Evolutionary conservation across 2,329 filamentous ascomycete species (phyloP), one percentile per base, ranked within the genome.

Genomic region (Penicillium vulpinum): DNA sequence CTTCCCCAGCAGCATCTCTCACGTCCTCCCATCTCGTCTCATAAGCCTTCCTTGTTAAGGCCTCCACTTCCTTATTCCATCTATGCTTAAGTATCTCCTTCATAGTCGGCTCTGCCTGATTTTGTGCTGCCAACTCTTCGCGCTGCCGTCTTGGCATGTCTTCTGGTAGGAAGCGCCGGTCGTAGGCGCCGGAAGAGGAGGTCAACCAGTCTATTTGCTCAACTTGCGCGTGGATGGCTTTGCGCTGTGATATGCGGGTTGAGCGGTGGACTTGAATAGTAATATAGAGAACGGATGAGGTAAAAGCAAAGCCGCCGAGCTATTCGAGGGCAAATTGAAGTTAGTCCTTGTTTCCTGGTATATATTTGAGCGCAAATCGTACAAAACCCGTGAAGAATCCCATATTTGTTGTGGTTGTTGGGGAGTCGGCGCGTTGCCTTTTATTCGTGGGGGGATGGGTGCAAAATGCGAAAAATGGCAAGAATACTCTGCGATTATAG

Each of bases 381-480:
- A 92, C 89, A 73, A 92, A 89, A 66, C 89, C 89, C 40, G 85
- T 82, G 63, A 84, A 82, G 80, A 91, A 90, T 70, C 88, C 88
- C 88, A 91, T 56, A 26, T 52, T 56, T 52, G 15, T 91, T 64
- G 54, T 38, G 40, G 26, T 39, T 5, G 29, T 51, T 56, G 24
- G n/a, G n/a, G 45, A 50, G 35, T 48, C 40, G 41, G 43, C 26
- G 33, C 26, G 13, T 54, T 48, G 15, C 16, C 6, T 28, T 18
- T 11, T 40, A 16, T 33, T 46, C 13, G 35, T 29, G 2, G 11
- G 11, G 5, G 4, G n/a, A n/a, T 35, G 11, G 18, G 15, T 7
- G 9, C 21, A 9, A 33, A 28, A 15, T 10, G 13, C 18, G 18
- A 13, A 5, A 22, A 26, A 21, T 21, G 1, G 8, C 18, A 13